phyloP scores from a whole-genome alignment of 73 alveolate genomes.

The Tetrahymena borealis region DNA sequence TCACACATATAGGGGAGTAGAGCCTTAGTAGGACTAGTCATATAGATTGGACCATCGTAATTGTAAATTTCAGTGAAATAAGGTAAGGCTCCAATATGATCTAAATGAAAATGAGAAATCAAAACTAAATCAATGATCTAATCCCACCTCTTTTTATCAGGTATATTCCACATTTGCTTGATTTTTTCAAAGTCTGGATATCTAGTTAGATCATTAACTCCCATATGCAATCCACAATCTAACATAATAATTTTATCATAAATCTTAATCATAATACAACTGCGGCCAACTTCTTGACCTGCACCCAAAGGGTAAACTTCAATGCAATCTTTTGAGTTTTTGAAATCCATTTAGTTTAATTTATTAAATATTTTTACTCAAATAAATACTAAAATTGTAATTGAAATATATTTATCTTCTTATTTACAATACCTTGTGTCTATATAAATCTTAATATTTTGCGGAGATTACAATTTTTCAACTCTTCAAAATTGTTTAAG shows the following conservation, averaged over 20 bases:
- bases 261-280: slow-evolving; percentile 84
- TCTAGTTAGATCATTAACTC: slow-evolving; percentile 70
- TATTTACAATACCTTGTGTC: no score
- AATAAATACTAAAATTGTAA: neutral
- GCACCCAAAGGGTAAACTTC: slow-evolving; percentile 94
- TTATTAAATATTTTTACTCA: no score
- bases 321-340: slow-evolving; percentile 12
- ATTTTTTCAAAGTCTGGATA: slow-evolving; percentile 81
- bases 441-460: no score
- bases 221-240: slow-evolving; percentile 97
- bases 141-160: slow-evolving; percentile 38
- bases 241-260: slow-evolving; percentile 82
- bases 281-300: slow-evolving; percentile 96
- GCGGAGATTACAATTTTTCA: no score
- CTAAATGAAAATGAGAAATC: slow-evolving; percentile 97
- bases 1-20: slow-evolving; percentile 95
- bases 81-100: slow-evolving; percentile 98
- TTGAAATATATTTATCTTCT: neutral
- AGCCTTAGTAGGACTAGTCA: slow-evolving; percentile 96
- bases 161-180: slow-evolving; percentile 21
- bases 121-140: slow-evolving; percentile 67
- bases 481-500: no score
- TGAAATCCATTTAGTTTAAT: neutral
- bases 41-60: slow-evolving; percentile 86
- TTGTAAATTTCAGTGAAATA: slow-evolving; percentile 83